Evolutionary conservation across 2,329 filamentous ascomycete genomes (phyloP).

Genomic region (Phoma sp.): DNA sequence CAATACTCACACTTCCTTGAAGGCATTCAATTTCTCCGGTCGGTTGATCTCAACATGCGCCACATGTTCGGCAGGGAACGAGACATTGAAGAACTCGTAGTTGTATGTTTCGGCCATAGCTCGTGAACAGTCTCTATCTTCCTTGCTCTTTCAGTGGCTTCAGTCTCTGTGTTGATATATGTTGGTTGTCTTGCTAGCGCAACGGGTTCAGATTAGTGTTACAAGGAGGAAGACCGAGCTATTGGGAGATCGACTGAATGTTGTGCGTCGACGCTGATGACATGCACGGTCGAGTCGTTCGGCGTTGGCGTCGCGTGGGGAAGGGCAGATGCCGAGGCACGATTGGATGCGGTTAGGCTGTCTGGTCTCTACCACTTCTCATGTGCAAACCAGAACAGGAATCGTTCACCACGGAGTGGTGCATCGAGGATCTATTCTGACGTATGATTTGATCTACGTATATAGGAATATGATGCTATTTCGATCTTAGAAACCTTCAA

Average conservation of each 20-base stretch:
- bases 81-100: slow-evolving; percentile 75
- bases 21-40: slow-evolving; percentile 85
- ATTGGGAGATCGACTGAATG: neutral
- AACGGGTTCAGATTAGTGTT: neutral
- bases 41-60: slow-evolving; percentile 94
- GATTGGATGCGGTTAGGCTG: slow-evolving; percentile 14
- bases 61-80: slow-evolving; percentile 73
- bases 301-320: slow-evolving; percentile 18
- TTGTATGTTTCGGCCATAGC: slow-evolving; percentile 46
- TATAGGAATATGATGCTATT: neutral
- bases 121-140: neutral
- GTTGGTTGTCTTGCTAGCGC: neutral
- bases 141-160: slow-evolving; percentile 17
- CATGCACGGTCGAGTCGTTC: slow-evolving; percentile 27
- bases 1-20: slow-evolving; percentile 67
- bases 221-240: neutral
- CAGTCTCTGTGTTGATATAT: neutral
- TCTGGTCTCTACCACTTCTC: neutral
- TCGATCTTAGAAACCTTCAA: neutral
- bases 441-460: neutral
- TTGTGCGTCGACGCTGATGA: slow-evolving; percentile 4
- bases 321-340: slow-evolving; percentile 16
- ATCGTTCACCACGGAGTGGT: too few relatives aligned
- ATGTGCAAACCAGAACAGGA: too few relatives aligned
- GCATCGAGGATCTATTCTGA: too few relatives aligned